phyloP scores from a whole-genome alignment of 768 basidiomycete genomes.

The Imleria badia region DNA sequence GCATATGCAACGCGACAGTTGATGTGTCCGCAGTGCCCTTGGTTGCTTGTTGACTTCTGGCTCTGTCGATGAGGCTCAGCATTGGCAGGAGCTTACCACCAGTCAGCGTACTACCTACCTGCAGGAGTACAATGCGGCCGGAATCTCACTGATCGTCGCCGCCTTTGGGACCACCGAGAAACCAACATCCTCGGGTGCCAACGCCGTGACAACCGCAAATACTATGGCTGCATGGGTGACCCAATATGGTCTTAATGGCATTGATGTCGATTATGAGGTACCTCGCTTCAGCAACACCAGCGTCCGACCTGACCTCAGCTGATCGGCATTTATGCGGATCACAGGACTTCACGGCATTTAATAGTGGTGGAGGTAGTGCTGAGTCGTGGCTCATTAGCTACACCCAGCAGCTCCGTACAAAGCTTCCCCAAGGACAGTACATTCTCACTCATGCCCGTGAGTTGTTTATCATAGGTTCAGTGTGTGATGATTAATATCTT shows the following conservation, averaged over 20 bases:
- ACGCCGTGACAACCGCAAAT: constrained; percentile 40
- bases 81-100: constrained; percentile 41
- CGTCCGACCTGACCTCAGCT: too few species aligned
- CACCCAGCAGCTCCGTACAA: constrained; percentile 29
- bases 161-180: constrained; percentile 45
- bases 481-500: background rate
- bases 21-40: constrained; percentile 28
- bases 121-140: constrained; percentile 49
- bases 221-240: constrained; percentile 46
- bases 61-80: constrained; percentile 43
- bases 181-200: constrained; percentile 41
- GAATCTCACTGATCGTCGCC: constrained; percentile 58
- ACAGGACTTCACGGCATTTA: constrained; percentile 32
- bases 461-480: background rate
- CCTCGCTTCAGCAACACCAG: background rate
- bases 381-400: constrained; percentile 34
- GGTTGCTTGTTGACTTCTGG: constrained; percentile 43
- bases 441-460: constrained; percentile 35
- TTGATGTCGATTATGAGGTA: constrained; percentile 54
- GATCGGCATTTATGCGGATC: background rate
- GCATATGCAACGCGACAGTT: background rate
- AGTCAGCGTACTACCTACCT: constrained; percentile 41
- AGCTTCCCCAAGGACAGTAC: constrained; percentile 32
- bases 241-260: constrained; percentile 46
- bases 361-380: constrained; percentile 36